Base-by-base conservation (phyloP, 768 basidiomycete species). In the Brasilioporus rufonigricans region DNA sequence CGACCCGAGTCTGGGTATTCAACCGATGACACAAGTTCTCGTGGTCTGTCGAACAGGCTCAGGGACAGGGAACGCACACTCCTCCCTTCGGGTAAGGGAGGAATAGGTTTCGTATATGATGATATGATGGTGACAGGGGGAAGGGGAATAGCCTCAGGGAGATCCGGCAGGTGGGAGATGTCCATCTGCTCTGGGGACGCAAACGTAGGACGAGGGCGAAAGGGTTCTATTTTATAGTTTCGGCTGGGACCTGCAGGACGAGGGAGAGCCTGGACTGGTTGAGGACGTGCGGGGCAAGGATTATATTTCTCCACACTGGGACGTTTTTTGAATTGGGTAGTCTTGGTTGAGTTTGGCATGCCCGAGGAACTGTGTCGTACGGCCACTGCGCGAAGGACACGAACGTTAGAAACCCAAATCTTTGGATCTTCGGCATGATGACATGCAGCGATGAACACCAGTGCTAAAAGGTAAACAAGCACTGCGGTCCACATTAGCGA, bases 351-450 rank as follows among this genome's bases (percentile, higher is more conserved):
- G 6, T 69, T 58, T 3, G 77, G 76, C 9, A 63, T 59, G 47
- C 71, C 76, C 49, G 69, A 61, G 27, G 77, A 65, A 33, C 56
- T 55, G 41, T 62, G 62, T 16, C 63, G 61, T 49, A 65, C 47
- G 46, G 61, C 50, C 61, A 57, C 70, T 71, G 70, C 60, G 59
- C 77, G 61, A 73, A 79, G 72, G 31, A 73, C 68, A 47, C 77
- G 77, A 26, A 84, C 75, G 54, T 72, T 71, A 39, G 75, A 72
- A 24, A 73, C 65, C 84, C 86, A 87, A 32, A 88, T 71, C 5
- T 67, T 66, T 21, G 74, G 67, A 59, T 83, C 80, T 13, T 77
- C 72, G 48, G 68, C 71, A 43, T 75, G 64, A 56, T 75, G 73
- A 18, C 77, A 70, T 43, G 80, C 59, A 43, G 77, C 72, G 11